phyloP scores from a whole-genome alignment of 78 protist genomes.

The Abeoforma whisleri region DNA sequence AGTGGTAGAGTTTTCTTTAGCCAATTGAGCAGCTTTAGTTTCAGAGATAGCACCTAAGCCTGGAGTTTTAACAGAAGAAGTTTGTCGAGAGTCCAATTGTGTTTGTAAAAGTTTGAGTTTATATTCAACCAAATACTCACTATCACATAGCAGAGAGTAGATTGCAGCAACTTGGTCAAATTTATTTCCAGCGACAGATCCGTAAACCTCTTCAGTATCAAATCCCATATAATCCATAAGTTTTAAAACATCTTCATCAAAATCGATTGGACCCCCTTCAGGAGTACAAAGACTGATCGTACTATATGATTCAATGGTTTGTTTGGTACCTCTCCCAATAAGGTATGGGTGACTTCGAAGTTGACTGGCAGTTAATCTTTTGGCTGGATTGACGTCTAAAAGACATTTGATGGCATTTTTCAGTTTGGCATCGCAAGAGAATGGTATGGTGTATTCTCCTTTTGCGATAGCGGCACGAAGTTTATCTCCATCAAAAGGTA shows the following conservation, averaged over 20 bases:
- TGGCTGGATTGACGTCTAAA: slow-evolving; percentile 10
- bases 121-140: slow-evolving; percentile 1
- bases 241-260: slow-evolving; percentile 10
- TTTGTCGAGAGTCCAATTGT: not conserved
- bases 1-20: not conserved
- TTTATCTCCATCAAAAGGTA: slow-evolving; percentile 29
- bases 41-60: not conserved
- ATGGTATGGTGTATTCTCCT: slow-evolving; percentile 14
- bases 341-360: slow-evolving; percentile 13
- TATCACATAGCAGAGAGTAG: slow-evolving; percentile 30
- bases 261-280: not conserved
- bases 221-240: slow-evolving; percentile 37
- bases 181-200: not conserved
- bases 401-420: not conserved
- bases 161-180: slow-evolving; percentile 27
- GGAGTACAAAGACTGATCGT: not conserved
- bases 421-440: not conserved
- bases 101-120: slow-evolving; percentile 17
- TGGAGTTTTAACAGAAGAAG: not conserved
- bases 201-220: not conserved
- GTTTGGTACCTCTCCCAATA: not conserved
- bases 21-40: not conserved
- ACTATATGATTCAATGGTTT: not conserved
- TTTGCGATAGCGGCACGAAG: not conserved
- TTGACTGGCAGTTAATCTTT: slow-evolving; percentile 16